Evolutionary conservation across 2,329 filamentous ascomycete genomes (phyloP), one percentile per base, ranked within the genome.

Genomic region (Penicillium sp.): DNA sequence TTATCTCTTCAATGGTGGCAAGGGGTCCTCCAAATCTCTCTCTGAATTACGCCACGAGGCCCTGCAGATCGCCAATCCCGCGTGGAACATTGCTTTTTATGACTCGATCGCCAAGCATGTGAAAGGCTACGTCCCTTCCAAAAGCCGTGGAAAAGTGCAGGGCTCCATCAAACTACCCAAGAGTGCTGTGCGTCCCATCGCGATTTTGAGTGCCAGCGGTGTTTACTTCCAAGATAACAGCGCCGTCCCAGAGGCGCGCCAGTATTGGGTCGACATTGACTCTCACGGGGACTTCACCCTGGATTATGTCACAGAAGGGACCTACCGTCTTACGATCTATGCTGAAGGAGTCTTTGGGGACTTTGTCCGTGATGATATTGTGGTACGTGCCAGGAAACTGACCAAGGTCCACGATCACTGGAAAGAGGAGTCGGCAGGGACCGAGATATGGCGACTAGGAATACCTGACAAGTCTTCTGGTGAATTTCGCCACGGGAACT

Each of bases 321-420:
- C 70, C 1, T 85, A 84, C 64, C 73, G 81, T 2, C 66, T 85
- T 6, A 85, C 82, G 1, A 66, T 85, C 28, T 84, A 83, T 54
- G 82, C 81, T 0, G 76, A 80, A 9, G 77, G 76, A 0, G 72
- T 84, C 36, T 85, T 85, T 49, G 81, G 82, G 1, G 73, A 83
- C 53, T 82, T 75, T 55, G 65, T 72, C 1, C 73, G 79, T 50
- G 81, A 85, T 48, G 67, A 72, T 35, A 57, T 79, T 9, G 63
- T 66, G 2, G 62, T 82, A 5, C 61, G 60, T 4, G 67, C 75
- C 0, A 73, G 73, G 2, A 65, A 62, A 4, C 70, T 68, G 4
- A 70, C 63, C 9, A 70, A 66, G 2, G 12, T 61, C 3, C 59
- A 65, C 18, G 70, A 71, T 1, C 65, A 55, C 34, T 84, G 81